Evolutionary conservation across 108 stramenopile species (phyloP), one percentile per base, ranked within the genome.

Genomic region (Cyclotella kingstonii): DNA sequence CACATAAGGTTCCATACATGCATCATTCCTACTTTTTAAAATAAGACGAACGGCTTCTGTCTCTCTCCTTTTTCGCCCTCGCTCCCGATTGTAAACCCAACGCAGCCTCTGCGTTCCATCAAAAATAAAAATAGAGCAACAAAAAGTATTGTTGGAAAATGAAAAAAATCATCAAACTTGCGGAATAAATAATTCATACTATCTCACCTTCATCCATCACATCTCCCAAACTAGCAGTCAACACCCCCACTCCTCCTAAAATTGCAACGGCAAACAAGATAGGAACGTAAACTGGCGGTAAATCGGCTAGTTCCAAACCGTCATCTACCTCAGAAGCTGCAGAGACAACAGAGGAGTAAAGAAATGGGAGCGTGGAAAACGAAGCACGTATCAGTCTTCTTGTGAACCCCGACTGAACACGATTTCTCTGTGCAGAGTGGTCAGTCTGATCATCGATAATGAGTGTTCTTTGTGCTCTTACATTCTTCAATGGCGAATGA

Each of bases 61-160:
- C 91, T 49, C 84, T 87, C 57, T 92, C 91, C 43, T 92, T 92
- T 73, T 89, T 89, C 9, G 91, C 87, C 48, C 81, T 62, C 21
- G 91, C 91, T 31, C 90, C 91, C 35, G 76, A 78, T 43, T 87
- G 85, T 50, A 89, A 49, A 15, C 91, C 91, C 52, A 92, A 60
- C 1, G 58, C 57, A 6, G 90, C 80, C 76, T 91, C 90, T 81
- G 31, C 51, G 5, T 26, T 64, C 18, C 12, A 49, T 38, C 23
- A 25, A 64, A 36, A 49, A 43, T 15, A 63, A 60, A 42, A 26
- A 22, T 18, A 15, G 12, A 9, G 14, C 11, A 60, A 22, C 26
- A 27, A 42, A 39, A 28, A 27, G 17, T 36, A 35, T 18, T 33
- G 7, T 17, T n/a, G 50, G 6, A n/a, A 56, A 0, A 29, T 40